phyloP scores from a whole-genome alignment of 2,329 filamentous ascomycete species.

The Davidsoniella neocaledoniae region DNA sequence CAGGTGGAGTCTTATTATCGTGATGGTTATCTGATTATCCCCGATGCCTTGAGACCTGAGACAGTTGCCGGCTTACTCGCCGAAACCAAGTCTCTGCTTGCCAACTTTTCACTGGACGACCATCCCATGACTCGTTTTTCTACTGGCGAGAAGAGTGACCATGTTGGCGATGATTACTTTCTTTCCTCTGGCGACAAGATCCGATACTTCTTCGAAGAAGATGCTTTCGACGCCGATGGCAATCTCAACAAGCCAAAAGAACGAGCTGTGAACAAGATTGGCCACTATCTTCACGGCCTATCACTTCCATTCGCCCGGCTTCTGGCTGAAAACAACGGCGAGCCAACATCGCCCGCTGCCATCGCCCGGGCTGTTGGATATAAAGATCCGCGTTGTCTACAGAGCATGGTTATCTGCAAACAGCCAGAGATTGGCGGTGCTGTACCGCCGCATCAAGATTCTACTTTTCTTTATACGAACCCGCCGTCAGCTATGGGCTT shows the following conservation, averaged over 20 bases:
- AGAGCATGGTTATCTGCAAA: conserved; percentile 98
- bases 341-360: conserved; percentile 29
- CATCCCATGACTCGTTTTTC: conserved; percentile 93
- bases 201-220: conserved; percentile 94
- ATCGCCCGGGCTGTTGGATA: conserved; percentile 61
- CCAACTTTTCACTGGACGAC: conserved; percentile 57
- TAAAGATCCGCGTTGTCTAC: conserved; percentile 57
- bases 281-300: conserved; percentile 57
- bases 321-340: conserved; percentile 32
- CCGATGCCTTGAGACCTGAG: conserved; percentile 49
- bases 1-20: conserved; percentile 58
- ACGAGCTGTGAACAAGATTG: conserved; percentile 77
- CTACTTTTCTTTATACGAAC: conserved; percentile 79
- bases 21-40: conserved; percentile 84
- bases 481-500: conserved; percentile 83
- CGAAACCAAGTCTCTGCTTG: conserved; percentile 60
- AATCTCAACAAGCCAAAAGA: conserved; percentile 62
- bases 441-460: conserved; percentile 84
- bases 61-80: conserved; percentile 52
- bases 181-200: conserved; percentile 78
- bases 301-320: conserved; percentile 48
- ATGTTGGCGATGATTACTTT: conserved; percentile 93
- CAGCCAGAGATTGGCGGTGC: conserved; percentile 89
- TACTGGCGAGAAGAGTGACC: conserved; percentile 56
- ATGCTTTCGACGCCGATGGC: conserved; percentile 56